Percentiles rank a stretch among this genome's conserved stretches.
phyloP scores from a whole-genome alignment of 257 asterid species.

The Salvia splendens region DNA sequence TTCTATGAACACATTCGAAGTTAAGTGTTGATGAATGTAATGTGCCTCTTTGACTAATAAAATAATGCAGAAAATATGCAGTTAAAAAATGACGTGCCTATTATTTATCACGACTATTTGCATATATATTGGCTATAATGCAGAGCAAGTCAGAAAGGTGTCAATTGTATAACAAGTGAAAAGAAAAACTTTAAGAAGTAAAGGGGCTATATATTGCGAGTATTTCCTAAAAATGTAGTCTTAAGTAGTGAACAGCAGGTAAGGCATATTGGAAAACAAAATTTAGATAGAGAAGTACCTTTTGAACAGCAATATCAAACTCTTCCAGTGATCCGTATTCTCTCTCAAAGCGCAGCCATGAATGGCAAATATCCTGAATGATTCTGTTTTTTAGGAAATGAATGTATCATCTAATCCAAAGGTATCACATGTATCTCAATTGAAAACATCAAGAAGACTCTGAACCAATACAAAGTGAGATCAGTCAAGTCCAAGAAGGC shows the following conservation, averaged over 20 bases:
- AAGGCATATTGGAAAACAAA: conserved; percentile 18
- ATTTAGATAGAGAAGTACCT: conserved; percentile 52
- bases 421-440: conserved; percentile 32
- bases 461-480: conserved; percentile 15
- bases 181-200: background rate
- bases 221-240: background rate
- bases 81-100: conserved; percentile 6
- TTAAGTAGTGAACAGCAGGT: conserved; percentile 4
- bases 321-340: conserved; percentile 84
- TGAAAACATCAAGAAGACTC: conserved; percentile 30
- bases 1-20: background rate
- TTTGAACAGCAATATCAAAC: conserved; percentile 76
- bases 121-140: conserved; percentile 1
- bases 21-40: background rate
- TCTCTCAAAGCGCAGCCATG: conserved; percentile 96
- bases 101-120: conserved; percentile 10
- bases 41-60: background rate
- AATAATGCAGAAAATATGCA: background rate
- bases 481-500: conserved; percentile 19
- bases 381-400: conserved; percentile 76
- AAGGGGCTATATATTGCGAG: background rate
- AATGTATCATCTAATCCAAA: conserved; percentile 67
- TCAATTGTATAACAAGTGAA: conserved; percentile 8
- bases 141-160: conserved; percentile 14
- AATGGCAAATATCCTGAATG: conserved; percentile 93